A percentile compares a stretch with the other conserved stretches of the same genome.
Conservation (phyloP, 192 early-diverging fungal species). For the Coemansia sp. region DNA sequence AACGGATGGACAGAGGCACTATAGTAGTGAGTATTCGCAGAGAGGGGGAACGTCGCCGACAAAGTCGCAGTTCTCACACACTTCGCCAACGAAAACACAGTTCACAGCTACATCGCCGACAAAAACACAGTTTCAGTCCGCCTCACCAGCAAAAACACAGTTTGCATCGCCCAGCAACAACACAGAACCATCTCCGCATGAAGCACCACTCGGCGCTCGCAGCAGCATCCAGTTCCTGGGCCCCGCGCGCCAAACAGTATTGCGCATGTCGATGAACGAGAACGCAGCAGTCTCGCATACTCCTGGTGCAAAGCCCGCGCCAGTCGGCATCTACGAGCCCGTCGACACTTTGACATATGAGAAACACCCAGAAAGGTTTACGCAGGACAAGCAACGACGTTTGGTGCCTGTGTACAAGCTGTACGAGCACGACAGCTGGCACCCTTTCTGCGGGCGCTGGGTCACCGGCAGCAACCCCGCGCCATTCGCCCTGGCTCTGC, state of each 20-base stretch:
- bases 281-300: slow-evolving; percentile 16
- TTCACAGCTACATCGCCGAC: not conserved
- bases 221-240: slow-evolving; percentile 51
- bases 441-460: slow-evolving; percentile 63
- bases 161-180: slow-evolving; percentile 5
- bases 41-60: not conserved
- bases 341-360: slow-evolving; percentile 26
- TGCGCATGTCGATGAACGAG: slow-evolving; percentile 51
- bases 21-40: not conserved
- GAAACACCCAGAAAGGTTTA: slow-evolving; percentile 36
- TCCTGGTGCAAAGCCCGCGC: slow-evolving; percentile 12
- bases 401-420: slow-evolving; percentile 48
- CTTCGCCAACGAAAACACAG: not conserved
- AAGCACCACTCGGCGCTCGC: slow-evolving; percentile 2
- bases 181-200: not conserved
- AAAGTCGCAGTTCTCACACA: slow-evolving; percentile 1
- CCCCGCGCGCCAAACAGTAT: slow-evolving; percentile 30
- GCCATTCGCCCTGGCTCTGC: slow-evolving; percentile 63
- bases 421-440: slow-evolving; percentile 56
- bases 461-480: slow-evolving; percentile 64
- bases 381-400: slow-evolving; percentile 36
- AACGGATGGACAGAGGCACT: slow-evolving; percentile 11
- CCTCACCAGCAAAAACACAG: not conserved
- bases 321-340: slow-evolving; percentile 41
- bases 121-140: too few species aligned